Base-by-base conservation (phyloP, 345 rosid species). In the Arabidopsis arenosa region DNA sequence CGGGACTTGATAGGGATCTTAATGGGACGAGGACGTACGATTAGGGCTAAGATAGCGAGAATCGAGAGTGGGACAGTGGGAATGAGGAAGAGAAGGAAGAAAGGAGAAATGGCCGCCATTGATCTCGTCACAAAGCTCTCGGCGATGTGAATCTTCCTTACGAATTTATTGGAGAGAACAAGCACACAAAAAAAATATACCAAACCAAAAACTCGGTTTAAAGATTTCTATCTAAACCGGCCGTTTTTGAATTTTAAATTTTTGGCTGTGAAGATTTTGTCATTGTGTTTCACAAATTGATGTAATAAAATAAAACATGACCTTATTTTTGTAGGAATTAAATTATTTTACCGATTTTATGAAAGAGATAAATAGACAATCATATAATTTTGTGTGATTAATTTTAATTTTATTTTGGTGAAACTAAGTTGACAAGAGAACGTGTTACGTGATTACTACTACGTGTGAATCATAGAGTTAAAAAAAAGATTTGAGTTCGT, bases 1-100 rank as follows among this genome's bases (percentile, higher is more conserved):
- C 97, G 91, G 62, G 80, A 75, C 72, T 87, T 89, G 64, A 91
- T 83, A 1, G 91, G 87, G 85, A 93, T 80, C 43, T 6, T 80
- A 74, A 81, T 81, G 7, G 90, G 88, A 2, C 84, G 80, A 26
- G 96, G 97, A 2, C 88, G 84, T 60, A 81, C 87, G 45, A 89
- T 82, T 54, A 84, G 15, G 64, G 62, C 80, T 41, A 90, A 84
- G 68, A 85, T 40, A 7, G 64, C 62, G 62, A 89, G 82, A 43
- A 89, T 82, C 14, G 72, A 72, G 65, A 81, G 56, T 1, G 92
- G 91, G 51, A 80, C 6, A 13, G 84, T 39, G 23, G 86, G 73
- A 78, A 86, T 39, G 35, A 84, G 68, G 47, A 87, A 79, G 75
- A 79, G 73, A 54, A 76, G 74, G 65, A 66, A 76, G 62, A 73